Conservation (phyloP, 352 stramenopile genomes). For the Peronospora farinosa region DNA sequence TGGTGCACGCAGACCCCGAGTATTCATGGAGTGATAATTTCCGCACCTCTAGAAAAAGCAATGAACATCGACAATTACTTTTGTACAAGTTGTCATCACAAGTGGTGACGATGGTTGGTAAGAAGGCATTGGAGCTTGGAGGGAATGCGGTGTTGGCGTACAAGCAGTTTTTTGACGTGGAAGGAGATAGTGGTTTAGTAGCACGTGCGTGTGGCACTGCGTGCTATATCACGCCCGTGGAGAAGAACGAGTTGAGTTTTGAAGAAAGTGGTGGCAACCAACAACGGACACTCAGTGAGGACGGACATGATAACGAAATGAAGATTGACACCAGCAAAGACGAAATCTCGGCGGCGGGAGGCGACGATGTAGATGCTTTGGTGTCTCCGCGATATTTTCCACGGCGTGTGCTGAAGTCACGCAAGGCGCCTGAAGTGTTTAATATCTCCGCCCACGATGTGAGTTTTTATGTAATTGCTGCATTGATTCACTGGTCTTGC, state of each 20-base stretch:
- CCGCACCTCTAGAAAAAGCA: slow-evolving; percentile 87
- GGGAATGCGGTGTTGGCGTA: slow-evolving; percentile 98
- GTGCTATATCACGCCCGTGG: slow-evolving; percentile 66
- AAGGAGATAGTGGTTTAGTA: slow-evolving; percentile 96
- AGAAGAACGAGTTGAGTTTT: slow-evolving; percentile 36
- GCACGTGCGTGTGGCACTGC: slow-evolving; percentile 93
- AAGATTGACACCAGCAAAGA: slow-evolving; percentile 32
- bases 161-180: slow-evolving; percentile 97
- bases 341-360: slow-evolving; percentile 14
- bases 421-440: slow-evolving; percentile 53
- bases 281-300: slow-evolving; percentile 32
- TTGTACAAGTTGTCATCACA: slow-evolving; percentile 92
- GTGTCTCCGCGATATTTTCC: slow-evolving; percentile 49
- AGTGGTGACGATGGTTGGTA: slow-evolving; percentile 85
- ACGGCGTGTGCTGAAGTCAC: slow-evolving; percentile 42
- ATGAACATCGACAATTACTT: slow-evolving; percentile 93
- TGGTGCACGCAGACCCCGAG: slow-evolving; percentile 97
- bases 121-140: slow-evolving; percentile 94
- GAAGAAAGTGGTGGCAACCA: slow-evolving; percentile 17
- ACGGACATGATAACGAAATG: slow-evolving; percentile 30
- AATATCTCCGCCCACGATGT: slow-evolving; percentile 76
- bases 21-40: slow-evolving; percentile 97
- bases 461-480: slow-evolving; percentile 5
- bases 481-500: background rate
- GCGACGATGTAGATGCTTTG: slow-evolving; percentile 32